These are phyloP conservation scores for Metschnikowia sp. DNA, from an alignment of 805 yeast species.

Conservation along the genomic window DNA sequence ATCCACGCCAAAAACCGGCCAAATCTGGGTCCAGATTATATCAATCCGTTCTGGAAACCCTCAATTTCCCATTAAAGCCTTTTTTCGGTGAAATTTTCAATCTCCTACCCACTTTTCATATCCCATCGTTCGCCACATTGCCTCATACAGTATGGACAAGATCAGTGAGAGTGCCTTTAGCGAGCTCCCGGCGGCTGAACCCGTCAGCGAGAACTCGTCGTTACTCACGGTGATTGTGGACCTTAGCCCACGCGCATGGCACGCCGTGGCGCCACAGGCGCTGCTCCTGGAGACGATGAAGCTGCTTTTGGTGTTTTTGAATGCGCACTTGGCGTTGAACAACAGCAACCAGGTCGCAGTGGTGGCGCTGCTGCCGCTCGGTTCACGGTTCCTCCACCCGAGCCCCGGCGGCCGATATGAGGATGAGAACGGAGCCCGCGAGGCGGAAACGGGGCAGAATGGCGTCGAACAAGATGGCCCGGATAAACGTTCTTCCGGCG, in stretches of 20 bases:
- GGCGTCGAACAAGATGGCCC: background rate
- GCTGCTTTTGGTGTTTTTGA: conserved; percentile 69
- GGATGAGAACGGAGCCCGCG: conserved; percentile 10
- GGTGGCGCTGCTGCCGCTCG: conserved; percentile 68
- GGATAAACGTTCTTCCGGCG: background rate
- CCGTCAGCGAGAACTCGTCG: conserved; percentile 55
- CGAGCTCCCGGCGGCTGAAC: conserved; percentile 26
- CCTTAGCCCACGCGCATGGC: conserved; percentile 71
- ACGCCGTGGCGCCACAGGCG: conserved; percentile 41
- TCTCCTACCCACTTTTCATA: background rate
- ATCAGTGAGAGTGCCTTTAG: conserved; percentile 59
- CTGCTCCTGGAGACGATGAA: conserved; percentile 58
- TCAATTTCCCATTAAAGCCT: too few species aligned
- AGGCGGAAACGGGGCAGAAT: background rate
- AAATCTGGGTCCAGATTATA: too few species aligned
- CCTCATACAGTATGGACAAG: conserved; percentile 50
- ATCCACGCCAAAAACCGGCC: too few species aligned
- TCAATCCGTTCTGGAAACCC: too few species aligned
- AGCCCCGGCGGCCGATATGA: conserved; percentile 21
- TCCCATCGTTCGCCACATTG: background rate
- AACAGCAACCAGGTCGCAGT: conserved; percentile 82
- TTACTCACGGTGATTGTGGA: conserved; percentile 76
- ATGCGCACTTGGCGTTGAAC: conserved; percentile 84
- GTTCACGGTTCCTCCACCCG: conserved; percentile 74
- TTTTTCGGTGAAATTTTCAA: background rate